Evolutionary conservation across 345 rosid genomes (phyloP), one percentile per base, ranked within the genome.

Genomic region (Hypericum androsaemum): DNA sequence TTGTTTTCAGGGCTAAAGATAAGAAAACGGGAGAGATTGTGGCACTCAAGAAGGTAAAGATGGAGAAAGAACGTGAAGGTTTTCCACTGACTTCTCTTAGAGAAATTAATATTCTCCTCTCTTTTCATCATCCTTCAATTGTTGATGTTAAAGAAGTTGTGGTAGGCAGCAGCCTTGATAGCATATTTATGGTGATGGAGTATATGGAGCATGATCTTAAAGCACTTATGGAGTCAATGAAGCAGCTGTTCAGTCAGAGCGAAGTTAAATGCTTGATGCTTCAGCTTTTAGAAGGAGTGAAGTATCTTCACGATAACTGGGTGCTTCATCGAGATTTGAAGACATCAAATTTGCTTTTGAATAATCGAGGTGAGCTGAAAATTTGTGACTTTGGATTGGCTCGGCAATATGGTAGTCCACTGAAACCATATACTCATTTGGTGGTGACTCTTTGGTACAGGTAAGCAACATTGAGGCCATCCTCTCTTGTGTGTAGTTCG

Each of bases 381-480:
- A 88, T 92, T 46, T 92, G 99, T 46, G 99, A 92, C 67, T 92
- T 92, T 67, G 99, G 99, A 52, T 71, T 92, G 86, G 90, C 99
- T 64, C 89, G 99, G 60, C 99, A 92, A 55, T 92, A 92, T 71
- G 99, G 99, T 40, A 88, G 84, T 64, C 99, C 95, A 37, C 67
- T 92, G 69, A 92, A 92, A 64, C 97, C 95, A 0, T 92, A 92
- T 72, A 92, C 99, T 70, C 97, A 85, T 63, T 75, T 92, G 81
- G 98, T 92, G 70, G 99, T 92, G 60, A 88, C 99, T 16, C 95
- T 92, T 66, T 92, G 99, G 99, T 92, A 92, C 88, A 92, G 98
- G 98, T 92, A 58, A 67, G 80, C 53, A 46, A 52, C 44, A 56
- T 13, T 10, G 43, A 11, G 39, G 28, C 47, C 38, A 47, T 36